These are phyloP conservation scores for Phytophthora sojae DNA, from an alignment of 352 stramenopile genomes.

Conservation along the genomic window DNA sequence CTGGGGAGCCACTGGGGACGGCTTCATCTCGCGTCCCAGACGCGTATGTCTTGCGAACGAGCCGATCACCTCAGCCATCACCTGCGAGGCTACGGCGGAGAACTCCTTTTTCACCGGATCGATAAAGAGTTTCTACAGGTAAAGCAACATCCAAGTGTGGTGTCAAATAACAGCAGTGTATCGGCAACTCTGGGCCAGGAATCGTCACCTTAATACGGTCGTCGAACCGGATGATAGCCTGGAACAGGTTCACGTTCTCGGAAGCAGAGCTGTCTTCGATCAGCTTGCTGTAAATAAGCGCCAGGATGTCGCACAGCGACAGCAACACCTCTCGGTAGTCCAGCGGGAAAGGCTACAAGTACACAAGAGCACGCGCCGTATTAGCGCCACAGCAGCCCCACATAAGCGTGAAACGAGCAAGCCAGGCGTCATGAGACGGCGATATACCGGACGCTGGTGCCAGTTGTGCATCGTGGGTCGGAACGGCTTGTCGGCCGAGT, in stretches of 20 bases:
- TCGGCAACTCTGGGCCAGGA: not conserved
- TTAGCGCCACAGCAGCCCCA: not conserved
- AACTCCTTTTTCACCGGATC: conserved; percentile 87
- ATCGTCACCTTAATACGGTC: conserved; percentile 76
- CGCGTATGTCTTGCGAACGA: conserved; percentile 61
- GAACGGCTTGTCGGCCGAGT: conserved; percentile 65
- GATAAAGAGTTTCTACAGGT: conserved; percentile 81
- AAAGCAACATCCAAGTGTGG: not conserved
- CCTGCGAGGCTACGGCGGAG: conserved; percentile 56
- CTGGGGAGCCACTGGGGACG: not conserved
- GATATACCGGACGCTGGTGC: conserved; percentile 84
- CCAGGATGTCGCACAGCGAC: conserved; percentile 83
- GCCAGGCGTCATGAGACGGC: conserved; percentile 65
- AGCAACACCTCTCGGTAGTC: conserved; percentile 86
- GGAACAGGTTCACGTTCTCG: conserved; percentile 79
- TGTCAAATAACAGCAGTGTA: not conserved
- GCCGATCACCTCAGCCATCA: conserved; percentile 69
- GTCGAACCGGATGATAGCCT: conserved; percentile 81
- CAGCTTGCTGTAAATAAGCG: conserved; percentile 86
- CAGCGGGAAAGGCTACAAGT: conserved; percentile 71
- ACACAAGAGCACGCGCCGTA: conserved; percentile 11
- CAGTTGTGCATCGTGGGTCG: conserved; percentile 79
- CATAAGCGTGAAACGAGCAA: not conserved
- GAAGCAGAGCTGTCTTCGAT: conserved; percentile 79
- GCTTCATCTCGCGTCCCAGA: conserved; percentile 25